Evolutionary conservation across 129 eudicot genomes (phyloP).

Genomic region (Saussurea involucrata): DNA sequence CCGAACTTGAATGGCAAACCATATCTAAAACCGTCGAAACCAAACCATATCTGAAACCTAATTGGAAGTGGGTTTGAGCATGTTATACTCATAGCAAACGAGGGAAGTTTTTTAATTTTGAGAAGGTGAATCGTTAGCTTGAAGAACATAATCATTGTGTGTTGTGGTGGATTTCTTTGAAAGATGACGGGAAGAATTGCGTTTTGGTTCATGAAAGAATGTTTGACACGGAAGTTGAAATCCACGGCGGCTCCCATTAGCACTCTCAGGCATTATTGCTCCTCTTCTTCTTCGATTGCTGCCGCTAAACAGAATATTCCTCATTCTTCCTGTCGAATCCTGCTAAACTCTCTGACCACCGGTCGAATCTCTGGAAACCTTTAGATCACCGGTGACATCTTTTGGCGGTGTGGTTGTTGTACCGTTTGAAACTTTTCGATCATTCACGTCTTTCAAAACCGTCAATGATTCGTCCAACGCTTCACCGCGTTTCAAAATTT

Average conservation of each 20-base stretch:
- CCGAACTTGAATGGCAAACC: too few relatives aligned
- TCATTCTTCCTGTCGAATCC: constrained; percentile 62
- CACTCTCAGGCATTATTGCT: constrained; percentile 23
- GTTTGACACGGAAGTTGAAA: constrained; percentile 35
- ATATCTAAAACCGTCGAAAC: too few relatives aligned
- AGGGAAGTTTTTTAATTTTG: background rate
- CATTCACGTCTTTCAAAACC: background rate
- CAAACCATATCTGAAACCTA: too few relatives aligned
- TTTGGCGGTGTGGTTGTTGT: background rate
- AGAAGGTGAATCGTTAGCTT: background rate
- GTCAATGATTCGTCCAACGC: constrained; percentile 13
- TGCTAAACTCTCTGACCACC: background rate
- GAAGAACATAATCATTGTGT: constrained; percentile 9
- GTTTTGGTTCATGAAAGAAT: constrained; percentile 29
- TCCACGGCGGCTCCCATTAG: constrained; percentile 19
- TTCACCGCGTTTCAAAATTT: constrained; percentile 56
- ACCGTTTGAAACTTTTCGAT: constrained; percentile 12
- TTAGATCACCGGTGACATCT: background rate
- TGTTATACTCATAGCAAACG: constrained; percentile 4
- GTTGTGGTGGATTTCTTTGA: constrained; percentile 3
- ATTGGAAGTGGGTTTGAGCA: background rate
- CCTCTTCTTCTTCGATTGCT: constrained; percentile 38
- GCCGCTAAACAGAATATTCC: constrained; percentile 44
- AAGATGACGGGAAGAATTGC: constrained; percentile 45
- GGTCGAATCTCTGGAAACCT: background rate